Evolutionary conservation across 2,329 filamentous ascomycete species (phyloP).

Genomic region (Cercospora sp.): DNA sequence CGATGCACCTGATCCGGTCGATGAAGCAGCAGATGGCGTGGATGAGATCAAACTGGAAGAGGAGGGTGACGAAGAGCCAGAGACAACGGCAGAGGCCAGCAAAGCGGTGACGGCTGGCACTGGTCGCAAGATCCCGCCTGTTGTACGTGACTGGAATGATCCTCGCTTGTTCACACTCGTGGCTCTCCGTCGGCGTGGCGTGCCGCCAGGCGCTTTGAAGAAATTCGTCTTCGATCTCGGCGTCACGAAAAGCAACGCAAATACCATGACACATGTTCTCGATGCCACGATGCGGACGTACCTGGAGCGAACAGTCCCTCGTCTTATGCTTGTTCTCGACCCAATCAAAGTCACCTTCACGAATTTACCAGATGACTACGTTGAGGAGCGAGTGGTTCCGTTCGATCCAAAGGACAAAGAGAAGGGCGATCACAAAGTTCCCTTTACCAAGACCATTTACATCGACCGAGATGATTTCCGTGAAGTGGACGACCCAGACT

Average conservation of each 20-base stretch:
- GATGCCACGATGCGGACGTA: conserved; percentile 83
- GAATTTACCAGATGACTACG: conserved; percentile 68
- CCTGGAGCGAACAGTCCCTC: conserved; percentile 82
- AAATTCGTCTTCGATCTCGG: conserved; percentile 90
- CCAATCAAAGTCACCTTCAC: conserved; percentile 81
- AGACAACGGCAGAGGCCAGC: conserved; percentile 29
- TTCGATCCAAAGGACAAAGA: conserved; percentile 79
- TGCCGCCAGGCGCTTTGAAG: conserved; percentile 84
- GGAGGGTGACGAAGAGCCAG: conserved; percentile 42
- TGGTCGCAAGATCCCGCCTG: conserved; percentile 43
- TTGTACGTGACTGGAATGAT: conserved; percentile 87
- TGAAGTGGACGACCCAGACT: conserved; percentile 69
- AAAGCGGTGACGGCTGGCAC: conserved; percentile 26
- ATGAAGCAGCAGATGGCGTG: conserved; percentile 34
- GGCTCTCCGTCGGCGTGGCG: conserved; percentile 76
- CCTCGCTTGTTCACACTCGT: conserved; percentile 87
- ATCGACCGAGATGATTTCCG: conserved; percentile 81
- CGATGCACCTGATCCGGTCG: conserved; percentile 26
- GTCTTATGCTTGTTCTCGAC: conserved; percentile 85
- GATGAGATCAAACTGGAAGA: conserved; percentile 46
- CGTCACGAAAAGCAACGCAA: conserved; percentile 76
- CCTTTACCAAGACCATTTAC: conserved; percentile 76
- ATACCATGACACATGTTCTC: conserved; percentile 79
- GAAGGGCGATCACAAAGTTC: conserved; percentile 61
- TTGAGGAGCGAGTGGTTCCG: conserved; percentile 66